phyloP scores from a whole-genome alignment of 139 green algal species.

The Coccomyxa sp. region DNA sequence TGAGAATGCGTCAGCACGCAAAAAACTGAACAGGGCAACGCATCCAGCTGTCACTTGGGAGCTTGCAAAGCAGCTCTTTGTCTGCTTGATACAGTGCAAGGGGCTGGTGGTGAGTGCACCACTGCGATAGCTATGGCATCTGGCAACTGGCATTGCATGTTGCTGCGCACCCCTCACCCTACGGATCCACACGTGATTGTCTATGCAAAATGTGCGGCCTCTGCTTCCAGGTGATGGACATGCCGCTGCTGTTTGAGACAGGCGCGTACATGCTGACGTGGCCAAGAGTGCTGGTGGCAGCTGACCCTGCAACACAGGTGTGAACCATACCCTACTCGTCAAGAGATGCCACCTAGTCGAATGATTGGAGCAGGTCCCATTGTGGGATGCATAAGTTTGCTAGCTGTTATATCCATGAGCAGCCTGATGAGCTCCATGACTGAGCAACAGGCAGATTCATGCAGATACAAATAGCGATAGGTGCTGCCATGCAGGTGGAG shows the following conservation, averaged over 20 bases:
- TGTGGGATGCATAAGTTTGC: no score
- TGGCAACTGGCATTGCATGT: no score
- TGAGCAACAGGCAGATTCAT: no score
- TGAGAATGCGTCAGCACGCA: constrained; percentile 29
- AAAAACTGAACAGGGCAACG: constrained; percentile 64
- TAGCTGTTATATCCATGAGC: no score
- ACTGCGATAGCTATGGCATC: no score
- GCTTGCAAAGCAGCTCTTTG: constrained; percentile 38
- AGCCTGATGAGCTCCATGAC: no score
- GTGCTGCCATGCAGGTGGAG: constrained; percentile 34
- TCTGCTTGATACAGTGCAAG: constrained; percentile 39
- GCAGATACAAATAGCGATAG: no score
- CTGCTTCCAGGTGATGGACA: constrained; percentile 67
- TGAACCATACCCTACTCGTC: no score
- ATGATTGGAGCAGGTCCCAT: no score
- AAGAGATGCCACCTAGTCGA: no score
- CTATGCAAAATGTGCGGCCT: neutral
- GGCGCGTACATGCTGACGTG: constrained; percentile 28
- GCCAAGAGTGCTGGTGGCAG: constrained; percentile 53
- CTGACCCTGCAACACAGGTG: constrained; percentile 3
- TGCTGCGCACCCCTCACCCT: no score
- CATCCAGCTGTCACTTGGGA: constrained; percentile 58
- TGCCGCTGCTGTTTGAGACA: constrained; percentile 85
- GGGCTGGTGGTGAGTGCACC: constrained; percentile 39
- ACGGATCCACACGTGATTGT: no score